Percentiles rank a stretch among this genome's conserved stretches.
Conservation (phyloP, 78 protist genomes). For the Dictyostelium capitatum region DNA sequence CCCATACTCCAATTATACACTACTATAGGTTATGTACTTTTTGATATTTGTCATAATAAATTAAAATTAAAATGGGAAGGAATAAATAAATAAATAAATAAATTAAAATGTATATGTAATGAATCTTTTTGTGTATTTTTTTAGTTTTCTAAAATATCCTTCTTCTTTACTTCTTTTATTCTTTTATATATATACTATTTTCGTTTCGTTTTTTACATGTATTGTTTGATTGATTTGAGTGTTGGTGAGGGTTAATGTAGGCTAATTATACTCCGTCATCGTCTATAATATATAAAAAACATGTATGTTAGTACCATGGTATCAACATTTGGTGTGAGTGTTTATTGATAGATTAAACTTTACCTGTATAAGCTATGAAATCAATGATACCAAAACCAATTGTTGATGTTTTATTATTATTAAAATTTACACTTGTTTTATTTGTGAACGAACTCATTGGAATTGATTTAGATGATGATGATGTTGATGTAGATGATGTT, state of each 20-base stretch:
- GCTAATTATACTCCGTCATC: constrained; percentile 26
- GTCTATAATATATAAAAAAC: not conserved
- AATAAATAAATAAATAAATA: too few species aligned
- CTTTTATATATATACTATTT: not conserved
- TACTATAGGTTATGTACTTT: constrained; percentile 66
- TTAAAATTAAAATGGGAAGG: constrained; percentile 30
- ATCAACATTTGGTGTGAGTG: too few species aligned
- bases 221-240: not conserved
- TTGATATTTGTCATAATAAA: constrained; percentile 41
- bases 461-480: not conserved
- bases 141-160: not conserved
- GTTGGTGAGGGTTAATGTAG: not conserved
- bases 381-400: not conserved
- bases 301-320: not conserved
- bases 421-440: not conserved
- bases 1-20: too few species aligned
- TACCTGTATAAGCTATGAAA: not conserved
- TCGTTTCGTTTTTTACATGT: not conserved
- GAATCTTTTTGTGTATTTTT: too few species aligned
- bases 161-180: not conserved
- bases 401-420: not conserved
- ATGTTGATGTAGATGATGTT: constrained; percentile 1
- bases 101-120: too few species aligned
- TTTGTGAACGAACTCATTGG: not conserved
- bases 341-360: too few species aligned